Evolutionary conservation across 352 stramenopile species (phyloP), one percentile per base, ranked within the genome.

Genomic region (Phytophthora crassamura): DNA sequence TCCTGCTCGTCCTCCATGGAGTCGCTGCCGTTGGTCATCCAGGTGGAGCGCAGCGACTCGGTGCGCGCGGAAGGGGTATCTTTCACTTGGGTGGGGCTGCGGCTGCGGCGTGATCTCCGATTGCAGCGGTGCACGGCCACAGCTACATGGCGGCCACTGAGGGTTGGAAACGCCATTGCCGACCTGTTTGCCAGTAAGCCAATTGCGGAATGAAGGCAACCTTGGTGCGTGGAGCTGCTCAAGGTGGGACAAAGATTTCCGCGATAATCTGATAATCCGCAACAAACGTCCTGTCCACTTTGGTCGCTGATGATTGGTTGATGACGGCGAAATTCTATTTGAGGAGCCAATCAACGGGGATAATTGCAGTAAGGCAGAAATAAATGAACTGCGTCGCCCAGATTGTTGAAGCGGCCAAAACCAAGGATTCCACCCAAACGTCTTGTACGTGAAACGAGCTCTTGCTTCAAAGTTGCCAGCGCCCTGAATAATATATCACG

Each of bases 21-120:
- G 16, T 75, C 72, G 51, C 68, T 80, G 42, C 49, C 60, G 41
- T 48, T 69, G 2, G 68, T 80, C 59, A 80, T 69, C 72, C 65
- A 67, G 33, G 72, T 80, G 18, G 72, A 80, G 11, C 72, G 66
- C 16, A 80, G 51, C 11, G 72, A 80, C 20, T 75, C 72, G 46
- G 59, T 68, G 56, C 55, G 64, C 25, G 14, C 59, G 8, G 18
- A 25, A 34, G 45, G 51, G 35, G 55, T 42, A 54, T 43, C 35
- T 42, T 50, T n/a, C n/a, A n/a, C n/a, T 39, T 33, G 22, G 6
- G 34, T 28, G 4, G 16, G 35, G n/a, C 7, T 52, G 55, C 12
- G 20, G 20, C 22, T 36, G 20, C 40, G 38, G 10, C 32, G 47
- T 7, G 55, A 62, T 55, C 38, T 67, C 11, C 59, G 35, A 50